Percentiles rank a stretch among this genome's conserved stretches.
Conservation (phyloP, 1,284 basidiomycete genomes). For the Fomitiporia mediterranea region DNA sequence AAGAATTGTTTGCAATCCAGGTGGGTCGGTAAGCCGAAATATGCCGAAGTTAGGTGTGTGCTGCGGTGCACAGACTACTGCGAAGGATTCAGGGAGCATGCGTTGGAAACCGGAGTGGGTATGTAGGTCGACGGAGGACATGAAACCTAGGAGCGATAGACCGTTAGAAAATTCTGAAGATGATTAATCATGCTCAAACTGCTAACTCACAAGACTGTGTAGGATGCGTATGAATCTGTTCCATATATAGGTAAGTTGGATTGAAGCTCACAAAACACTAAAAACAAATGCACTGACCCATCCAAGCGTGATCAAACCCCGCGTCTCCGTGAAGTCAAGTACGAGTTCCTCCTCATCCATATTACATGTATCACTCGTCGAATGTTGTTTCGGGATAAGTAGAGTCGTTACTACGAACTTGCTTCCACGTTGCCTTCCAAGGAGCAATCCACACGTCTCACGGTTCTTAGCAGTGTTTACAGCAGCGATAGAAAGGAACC, state of each 20-base stretch:
- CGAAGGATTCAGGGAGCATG: slow-evolving; percentile 87
- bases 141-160: slow-evolving; percentile 51
- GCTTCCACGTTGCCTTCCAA: slow-evolving; percentile 52
- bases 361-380: slow-evolving; percentile 82
- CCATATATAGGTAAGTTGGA: slow-evolving; percentile 5
- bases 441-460: slow-evolving; percentile 63
- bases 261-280: slow-evolving; percentile 9
- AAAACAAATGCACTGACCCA: slow-evolving; percentile 55
- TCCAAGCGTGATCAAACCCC: slow-evolving; percentile 77
- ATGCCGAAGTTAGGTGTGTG: slow-evolving; percentile 78
- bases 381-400: slow-evolving; percentile 78
- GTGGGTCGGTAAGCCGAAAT: slow-evolving; percentile 83
- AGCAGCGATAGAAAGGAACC: slow-evolving; percentile 66
- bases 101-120: slow-evolving; percentile 84
- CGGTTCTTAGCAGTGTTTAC: slow-evolving; percentile 55
- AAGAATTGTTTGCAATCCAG: slow-evolving; percentile 68
- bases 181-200: background rate
- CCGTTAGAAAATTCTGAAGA: background rate
- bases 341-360: slow-evolving; percentile 87
- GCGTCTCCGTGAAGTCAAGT: slow-evolving; percentile 75
- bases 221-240: slow-evolving; percentile 87
- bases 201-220: slow-evolving; percentile 73
- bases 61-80: slow-evolving; percentile 84
- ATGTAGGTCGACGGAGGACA: slow-evolving; percentile 86
- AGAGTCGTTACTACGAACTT: slow-evolving; percentile 71